A percentile compares a stretch with the other conserved stretches of the same genome.
phyloP scores from a whole-genome alignment of 179 eudicot species.

The Carnegiea gigantea region DNA sequence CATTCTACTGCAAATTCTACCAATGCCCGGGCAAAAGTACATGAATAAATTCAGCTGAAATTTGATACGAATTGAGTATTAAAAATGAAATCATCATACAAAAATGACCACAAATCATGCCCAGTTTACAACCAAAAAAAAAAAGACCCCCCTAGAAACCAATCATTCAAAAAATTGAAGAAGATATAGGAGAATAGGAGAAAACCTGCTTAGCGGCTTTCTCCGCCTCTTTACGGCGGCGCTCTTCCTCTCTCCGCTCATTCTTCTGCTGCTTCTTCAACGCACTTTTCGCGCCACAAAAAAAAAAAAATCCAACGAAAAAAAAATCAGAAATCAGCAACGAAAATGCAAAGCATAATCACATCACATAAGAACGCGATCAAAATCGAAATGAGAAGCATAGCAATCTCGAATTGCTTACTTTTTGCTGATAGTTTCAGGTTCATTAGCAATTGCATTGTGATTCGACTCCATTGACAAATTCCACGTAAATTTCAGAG shows the following conservation, averaged over 20 bases:
- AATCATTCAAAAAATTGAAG: neutral
- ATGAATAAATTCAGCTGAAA: neutral
- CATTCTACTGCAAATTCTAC: no score
- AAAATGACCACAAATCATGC: no score
- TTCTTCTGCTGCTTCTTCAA: constrained; percentile 48
- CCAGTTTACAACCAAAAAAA: neutral
- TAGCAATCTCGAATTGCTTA: constrained; percentile 1
- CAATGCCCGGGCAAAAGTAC: no score
- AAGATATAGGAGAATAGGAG: neutral
- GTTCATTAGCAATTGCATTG: constrained; percentile 11
- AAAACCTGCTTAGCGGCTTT: constrained; percentile 56
- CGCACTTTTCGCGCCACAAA: constrained; percentile 32
- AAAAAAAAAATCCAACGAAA: neutral
- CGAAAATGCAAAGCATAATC: neutral
- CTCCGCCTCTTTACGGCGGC: constrained; percentile 53
- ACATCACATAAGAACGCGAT: neutral
- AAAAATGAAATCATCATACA: neutral
- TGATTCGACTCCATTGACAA: constrained; percentile 8
- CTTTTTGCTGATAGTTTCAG: constrained; percentile 36
- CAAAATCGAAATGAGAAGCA: neutral
- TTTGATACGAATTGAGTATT: no score
- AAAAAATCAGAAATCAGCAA: neutral
- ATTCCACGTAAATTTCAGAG: constrained; percentile 11
- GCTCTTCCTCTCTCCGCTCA: constrained; percentile 64
- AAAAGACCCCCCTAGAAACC: neutral